These are phyloP conservation scores for Rhodotorula graminis DNA, from an alignment of 768 basidiomycete species.

Conservation along the genomic window DNA sequence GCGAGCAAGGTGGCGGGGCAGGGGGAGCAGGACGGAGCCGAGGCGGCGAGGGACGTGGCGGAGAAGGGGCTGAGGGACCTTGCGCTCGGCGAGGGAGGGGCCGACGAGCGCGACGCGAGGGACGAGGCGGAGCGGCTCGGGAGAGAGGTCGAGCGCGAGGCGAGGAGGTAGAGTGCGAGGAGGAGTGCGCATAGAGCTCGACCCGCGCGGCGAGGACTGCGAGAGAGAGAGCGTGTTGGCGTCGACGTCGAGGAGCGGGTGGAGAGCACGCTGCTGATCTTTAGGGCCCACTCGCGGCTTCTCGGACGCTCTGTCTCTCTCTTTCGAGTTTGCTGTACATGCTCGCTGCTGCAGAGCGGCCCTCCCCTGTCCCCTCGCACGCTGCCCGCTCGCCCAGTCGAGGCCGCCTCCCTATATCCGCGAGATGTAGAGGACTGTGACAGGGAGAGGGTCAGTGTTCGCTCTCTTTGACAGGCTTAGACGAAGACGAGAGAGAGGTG, in stretches of 20 bases:
- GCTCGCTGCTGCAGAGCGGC: neutral
- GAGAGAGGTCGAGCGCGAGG: neutral
- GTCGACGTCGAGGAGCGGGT: no score
- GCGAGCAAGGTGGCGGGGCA: no score
- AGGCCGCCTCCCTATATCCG: neutral
- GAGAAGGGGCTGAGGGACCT: neutral
- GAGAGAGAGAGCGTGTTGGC: no score
- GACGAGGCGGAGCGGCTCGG: neutral
- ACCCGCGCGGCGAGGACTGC: no score
- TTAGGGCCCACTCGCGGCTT: no score
- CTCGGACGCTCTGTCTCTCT: no score
- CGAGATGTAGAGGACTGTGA: constrained; percentile 72
- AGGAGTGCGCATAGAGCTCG: neutral
- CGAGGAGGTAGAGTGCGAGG: no score
- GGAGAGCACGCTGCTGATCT: no score
- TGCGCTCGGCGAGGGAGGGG: neutral
- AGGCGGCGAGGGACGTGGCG: neutral
- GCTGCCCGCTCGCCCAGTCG: neutral
- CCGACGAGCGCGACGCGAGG: neutral
- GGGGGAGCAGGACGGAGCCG: neutral
- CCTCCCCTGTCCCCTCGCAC: neutral
- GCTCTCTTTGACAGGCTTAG: neutral
- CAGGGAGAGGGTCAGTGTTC: neutral
- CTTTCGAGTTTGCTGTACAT: no score
- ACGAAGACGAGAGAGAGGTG: neutral